Evolutionary conservation across 306 rosid genomes (phyloP).

Genomic region (Phaseolus lunatus): DNA sequence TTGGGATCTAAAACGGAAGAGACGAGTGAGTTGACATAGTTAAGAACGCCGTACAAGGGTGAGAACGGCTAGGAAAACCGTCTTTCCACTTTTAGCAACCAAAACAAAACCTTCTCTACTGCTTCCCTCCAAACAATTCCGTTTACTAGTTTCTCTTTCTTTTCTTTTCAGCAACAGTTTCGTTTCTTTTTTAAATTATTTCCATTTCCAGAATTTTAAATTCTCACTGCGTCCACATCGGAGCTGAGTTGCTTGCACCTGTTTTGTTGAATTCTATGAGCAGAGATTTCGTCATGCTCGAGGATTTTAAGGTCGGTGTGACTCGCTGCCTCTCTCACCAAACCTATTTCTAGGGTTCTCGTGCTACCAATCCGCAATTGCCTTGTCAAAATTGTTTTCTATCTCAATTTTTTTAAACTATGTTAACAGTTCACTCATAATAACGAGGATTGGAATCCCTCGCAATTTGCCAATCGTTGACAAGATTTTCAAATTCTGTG

Average conservation of each 20-base stretch:
- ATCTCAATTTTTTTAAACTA: not conserved
- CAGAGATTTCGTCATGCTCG: constrained; percentile 42
- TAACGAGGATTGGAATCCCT: not conserved
- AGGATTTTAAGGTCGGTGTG: constrained; percentile 41
- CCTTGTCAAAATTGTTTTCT: not conserved
- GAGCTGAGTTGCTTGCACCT: constrained; percentile 9
- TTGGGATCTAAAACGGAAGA: not conserved
- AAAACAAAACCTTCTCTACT: not conserved
- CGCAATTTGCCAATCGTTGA: not conserved
- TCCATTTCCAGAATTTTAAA: not conserved
- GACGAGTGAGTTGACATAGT: constrained; percentile 12
- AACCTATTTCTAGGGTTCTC: constrained; percentile 25
- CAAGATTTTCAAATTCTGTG: not conserved
- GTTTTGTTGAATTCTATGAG: constrained; percentile 29
- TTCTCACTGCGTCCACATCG: not conserved
- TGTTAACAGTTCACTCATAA: not conserved
- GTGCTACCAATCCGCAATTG: constrained; percentile 4
- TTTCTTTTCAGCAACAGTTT: not conserved
- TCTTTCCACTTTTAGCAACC: constrained; percentile 31
- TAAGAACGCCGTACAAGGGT: constrained; percentile 7
- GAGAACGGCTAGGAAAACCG: constrained; percentile 43
- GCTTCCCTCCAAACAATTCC: constrained; percentile 11
- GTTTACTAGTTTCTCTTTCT: not conserved
- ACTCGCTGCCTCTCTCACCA: not conserved
- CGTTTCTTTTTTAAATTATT: not conserved